These are phyloP conservation scores for Triticum urartu DNA, from an alignment of 176 grass and related monocot species.

Conservation along the genomic window DNA sequence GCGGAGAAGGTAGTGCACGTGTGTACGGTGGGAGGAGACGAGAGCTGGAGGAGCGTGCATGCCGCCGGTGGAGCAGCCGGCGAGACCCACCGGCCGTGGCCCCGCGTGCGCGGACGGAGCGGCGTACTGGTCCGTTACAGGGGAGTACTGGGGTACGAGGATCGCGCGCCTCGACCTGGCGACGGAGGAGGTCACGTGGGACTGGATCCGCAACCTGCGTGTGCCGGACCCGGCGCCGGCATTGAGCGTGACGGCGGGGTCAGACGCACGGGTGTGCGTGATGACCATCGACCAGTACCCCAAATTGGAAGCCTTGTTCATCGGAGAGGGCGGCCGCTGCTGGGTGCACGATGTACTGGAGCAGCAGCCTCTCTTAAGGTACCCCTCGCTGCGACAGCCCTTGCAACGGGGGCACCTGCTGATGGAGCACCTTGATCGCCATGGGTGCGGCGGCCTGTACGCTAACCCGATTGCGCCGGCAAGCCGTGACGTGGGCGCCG, in stretches of 20 bases:
- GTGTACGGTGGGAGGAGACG: background rate
- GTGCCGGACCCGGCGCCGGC: background rate
- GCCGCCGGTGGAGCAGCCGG: background rate
- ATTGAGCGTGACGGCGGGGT: background rate
- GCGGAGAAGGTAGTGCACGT: background rate
- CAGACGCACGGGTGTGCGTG: background rate
- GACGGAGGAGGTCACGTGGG: background rate
- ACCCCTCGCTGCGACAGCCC: background rate
- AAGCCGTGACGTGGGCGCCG: background rate
- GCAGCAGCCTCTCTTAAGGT: too few relatives aligned
- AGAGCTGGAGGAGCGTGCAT: background rate
- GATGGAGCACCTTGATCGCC: background rate
- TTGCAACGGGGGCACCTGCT: background rate
- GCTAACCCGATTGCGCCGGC: background rate
- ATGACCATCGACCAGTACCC: background rate
- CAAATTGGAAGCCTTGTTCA: too few relatives aligned
- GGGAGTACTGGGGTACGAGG: too few relatives aligned
- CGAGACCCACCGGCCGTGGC: background rate
- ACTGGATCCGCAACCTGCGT: too few relatives aligned
- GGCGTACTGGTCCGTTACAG: background rate
- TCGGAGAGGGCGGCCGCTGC: too few relatives aligned
- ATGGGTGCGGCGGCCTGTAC: background rate
- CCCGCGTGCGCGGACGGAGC: background rate
- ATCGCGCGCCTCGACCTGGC: background rate
- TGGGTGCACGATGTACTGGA: too few relatives aligned